A percentile compares a stretch with the other conserved stretches of the same genome.
Conservation (phyloP, 257 asterid species). For the Penstemon eatonii region DNA sequence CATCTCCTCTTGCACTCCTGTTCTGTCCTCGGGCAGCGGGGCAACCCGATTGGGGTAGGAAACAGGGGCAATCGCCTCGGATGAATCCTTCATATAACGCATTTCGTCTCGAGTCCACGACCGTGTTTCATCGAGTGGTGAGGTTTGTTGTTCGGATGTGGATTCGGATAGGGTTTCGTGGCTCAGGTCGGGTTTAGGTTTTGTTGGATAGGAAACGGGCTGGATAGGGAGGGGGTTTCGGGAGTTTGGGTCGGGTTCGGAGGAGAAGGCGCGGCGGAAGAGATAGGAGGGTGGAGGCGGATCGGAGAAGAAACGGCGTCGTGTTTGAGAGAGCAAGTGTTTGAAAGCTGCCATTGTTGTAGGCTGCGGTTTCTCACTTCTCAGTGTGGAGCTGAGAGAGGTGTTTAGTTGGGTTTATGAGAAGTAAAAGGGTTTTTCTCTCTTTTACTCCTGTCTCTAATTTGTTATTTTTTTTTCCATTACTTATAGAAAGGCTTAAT, state of each 20-base stretch:
- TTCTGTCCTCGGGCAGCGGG: slow-evolving; percentile 81
- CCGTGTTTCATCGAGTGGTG: slow-evolving; percentile 22
- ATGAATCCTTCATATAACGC: slow-evolving; percentile 72
- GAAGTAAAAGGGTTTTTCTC: too few relatives aligned
- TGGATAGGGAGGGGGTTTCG: slow-evolving; percentile 47
- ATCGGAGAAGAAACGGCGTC: slow-evolving; percentile 41
- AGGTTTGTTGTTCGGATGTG: slow-evolving; percentile 24
- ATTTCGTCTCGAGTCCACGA: slow-evolving; percentile 74
- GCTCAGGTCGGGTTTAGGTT: slow-evolving; percentile 46
- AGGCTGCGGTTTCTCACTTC: background rate
- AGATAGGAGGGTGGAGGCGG: slow-evolving; percentile 33
- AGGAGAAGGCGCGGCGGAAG: background rate
- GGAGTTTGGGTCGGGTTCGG: slow-evolving; percentile 36
- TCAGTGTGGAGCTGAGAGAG: too few relatives aligned
- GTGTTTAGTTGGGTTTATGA: too few relatives aligned
- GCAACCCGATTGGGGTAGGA: slow-evolving; percentile 79
- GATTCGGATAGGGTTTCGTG: slow-evolving; percentile 27
- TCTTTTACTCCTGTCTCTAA: too few relatives aligned
- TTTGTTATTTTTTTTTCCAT: too few relatives aligned
- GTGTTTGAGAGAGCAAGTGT: slow-evolving; percentile 52
- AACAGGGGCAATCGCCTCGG: slow-evolving; percentile 43
- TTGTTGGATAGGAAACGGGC: slow-evolving; percentile 66
- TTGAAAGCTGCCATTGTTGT: slow-evolving; percentile 59
- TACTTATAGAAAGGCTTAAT: too few relatives aligned
- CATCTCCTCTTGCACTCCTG: slow-evolving; percentile 32